Evolutionary conservation across 768 basidiomycete genomes (phyloP).

Genomic region (Dioszegia hungarica): DNA sequence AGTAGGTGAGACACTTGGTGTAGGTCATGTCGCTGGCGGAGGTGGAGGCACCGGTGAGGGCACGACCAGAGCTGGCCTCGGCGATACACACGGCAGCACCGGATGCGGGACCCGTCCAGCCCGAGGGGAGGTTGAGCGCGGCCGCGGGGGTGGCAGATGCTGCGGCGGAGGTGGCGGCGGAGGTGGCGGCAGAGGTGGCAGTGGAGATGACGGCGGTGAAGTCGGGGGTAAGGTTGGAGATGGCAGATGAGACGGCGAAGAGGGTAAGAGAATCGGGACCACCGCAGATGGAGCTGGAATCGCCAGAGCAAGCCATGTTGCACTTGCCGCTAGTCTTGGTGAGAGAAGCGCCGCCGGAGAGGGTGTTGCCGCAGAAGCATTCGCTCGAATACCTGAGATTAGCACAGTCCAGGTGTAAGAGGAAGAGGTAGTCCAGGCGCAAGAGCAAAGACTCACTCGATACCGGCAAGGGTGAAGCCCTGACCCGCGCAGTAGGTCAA

Average conservation of each 20-base stretch:
- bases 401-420: no score
- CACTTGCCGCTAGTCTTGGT: constrained; percentile 12
- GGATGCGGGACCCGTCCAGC: constrained; percentile 1
- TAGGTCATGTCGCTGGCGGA: constrained; percentile 10
- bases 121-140: background rate
- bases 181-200: constrained; percentile 7
- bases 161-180: background rate
- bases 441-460: no score
- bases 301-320: constrained; percentile 17
- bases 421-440: no score
- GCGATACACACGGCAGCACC: constrained; percentile 9
- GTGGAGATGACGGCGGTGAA: background rate
- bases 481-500: constrained; percentile 23
- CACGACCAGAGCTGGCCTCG: constrained; percentile 3
- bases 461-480: constrained; percentile 25
- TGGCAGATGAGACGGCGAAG: constrained; percentile 11
- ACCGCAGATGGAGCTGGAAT: constrained; percentile 1
- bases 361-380: constrained; percentile 29
- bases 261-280: constrained; percentile 13
- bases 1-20: constrained; percentile 16
- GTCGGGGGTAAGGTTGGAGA: constrained; percentile 2
- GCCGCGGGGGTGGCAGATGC: background rate
- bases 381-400: constrained; percentile 15
- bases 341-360: constrained; percentile 28
- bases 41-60: background rate